Base-by-base conservation (phyloP, 2,329 filamentous ascomycete species). In the Colletotrichum theobromicola region DNA sequence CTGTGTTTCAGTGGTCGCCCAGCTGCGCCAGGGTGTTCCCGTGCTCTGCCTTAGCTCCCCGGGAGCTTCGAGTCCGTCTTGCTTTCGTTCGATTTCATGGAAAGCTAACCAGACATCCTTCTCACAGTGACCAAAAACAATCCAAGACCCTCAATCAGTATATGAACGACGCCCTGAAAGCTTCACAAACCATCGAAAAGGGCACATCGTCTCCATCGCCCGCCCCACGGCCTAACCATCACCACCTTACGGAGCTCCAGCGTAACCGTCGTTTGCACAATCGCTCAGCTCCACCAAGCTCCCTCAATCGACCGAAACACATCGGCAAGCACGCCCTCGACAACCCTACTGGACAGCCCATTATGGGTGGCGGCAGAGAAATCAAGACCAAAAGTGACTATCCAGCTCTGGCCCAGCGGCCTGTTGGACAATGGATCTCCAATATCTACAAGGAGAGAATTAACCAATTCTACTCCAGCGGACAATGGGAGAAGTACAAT, bases 401-500 rank as follows among this genome's bases (percentile, higher is more conserved):
- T 76, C 89, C 89, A n/a, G 77, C 86, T 73, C 87, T 87, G 77
- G 89, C 87, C 34, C 81, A 85, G 34, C 85, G 83, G 74, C 91
- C 91, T 24, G 88, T 92, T 67, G 95, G 95, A 77, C 94, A 97
- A 85, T 92, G 94, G 82, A 98, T 98, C 83, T 89, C 93, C 79
- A 91, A 91, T 82, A 95, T 98, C 84, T 97, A 98, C 86, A 93
- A 92, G 80, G 93, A 95, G 79, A 93, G 96, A 68, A 93, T 98
- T 81, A 88, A 90, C 75, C 93, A 94, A 80, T 98, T 98, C 85
- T 95, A 94, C 75, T 90, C 90, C 75, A 87, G 87, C 62, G 95
- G 95, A 64, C 94, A 97, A 84, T 98, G 95, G 85, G 89, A 93
- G 76, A 89, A 90, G 72, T 89, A 94, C 78, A 95, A 95, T 80